Percentiles rank a stretch among this genome's conserved stretches.
Conservation (phyloP, 805 yeast genomes). For the Clavispora vitiphila region DNA sequence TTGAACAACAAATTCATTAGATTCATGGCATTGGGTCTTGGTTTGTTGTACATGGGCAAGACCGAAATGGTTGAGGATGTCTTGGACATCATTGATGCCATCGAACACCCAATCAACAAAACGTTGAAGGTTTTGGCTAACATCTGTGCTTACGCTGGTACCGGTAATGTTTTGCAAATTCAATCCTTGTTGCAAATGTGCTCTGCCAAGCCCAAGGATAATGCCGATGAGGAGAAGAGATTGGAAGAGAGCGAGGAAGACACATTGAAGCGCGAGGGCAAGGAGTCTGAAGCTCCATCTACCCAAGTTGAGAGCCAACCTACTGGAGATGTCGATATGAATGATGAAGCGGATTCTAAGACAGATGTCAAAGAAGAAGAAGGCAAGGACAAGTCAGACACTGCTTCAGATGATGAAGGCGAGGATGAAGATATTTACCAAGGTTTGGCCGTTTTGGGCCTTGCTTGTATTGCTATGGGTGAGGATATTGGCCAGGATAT, state of each 20-base stretch:
- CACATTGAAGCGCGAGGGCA: slow-evolving; percentile 16
- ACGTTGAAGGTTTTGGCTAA: slow-evolving; percentile 85
- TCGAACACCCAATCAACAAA: slow-evolving; percentile 89
- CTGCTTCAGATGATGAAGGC: slow-evolving; percentile 15
- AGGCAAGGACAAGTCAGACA: slow-evolving; percentile 13
- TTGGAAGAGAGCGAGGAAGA: slow-evolving; percentile 44
- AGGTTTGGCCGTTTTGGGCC: slow-evolving; percentile 90
- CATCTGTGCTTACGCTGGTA: slow-evolving; percentile 93
- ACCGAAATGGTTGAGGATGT: slow-evolving; percentile 93
- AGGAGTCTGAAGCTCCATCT: slow-evolving; percentile 21
- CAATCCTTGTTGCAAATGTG: slow-evolving; percentile 88
- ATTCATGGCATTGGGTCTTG: slow-evolving; percentile 88
- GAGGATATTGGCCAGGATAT: slow-evolving; percentile 97
- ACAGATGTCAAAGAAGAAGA: not conserved
- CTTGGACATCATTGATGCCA: slow-evolving; percentile 87
- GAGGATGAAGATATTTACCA: slow-evolving; percentile 58
- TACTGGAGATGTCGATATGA: slow-evolving; percentile 10
- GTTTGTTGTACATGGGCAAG: slow-evolving; percentile 87
- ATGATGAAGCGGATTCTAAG: slow-evolving; percentile 15
- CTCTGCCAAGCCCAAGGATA: slow-evolving; percentile 62
- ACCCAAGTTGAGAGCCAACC: slow-evolving; percentile 11
- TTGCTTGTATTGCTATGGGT: slow-evolving; percentile 94
- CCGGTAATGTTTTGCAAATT: slow-evolving; percentile 93
- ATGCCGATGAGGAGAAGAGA: slow-evolving; percentile 55
- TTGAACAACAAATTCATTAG: slow-evolving; percentile 82